Percentiles rank a stretch among this genome's conserved stretches.
Evolutionary conservation across 305 asterid genomes (phyloP).

Genomic region (Fraxinus sp.): DNA sequence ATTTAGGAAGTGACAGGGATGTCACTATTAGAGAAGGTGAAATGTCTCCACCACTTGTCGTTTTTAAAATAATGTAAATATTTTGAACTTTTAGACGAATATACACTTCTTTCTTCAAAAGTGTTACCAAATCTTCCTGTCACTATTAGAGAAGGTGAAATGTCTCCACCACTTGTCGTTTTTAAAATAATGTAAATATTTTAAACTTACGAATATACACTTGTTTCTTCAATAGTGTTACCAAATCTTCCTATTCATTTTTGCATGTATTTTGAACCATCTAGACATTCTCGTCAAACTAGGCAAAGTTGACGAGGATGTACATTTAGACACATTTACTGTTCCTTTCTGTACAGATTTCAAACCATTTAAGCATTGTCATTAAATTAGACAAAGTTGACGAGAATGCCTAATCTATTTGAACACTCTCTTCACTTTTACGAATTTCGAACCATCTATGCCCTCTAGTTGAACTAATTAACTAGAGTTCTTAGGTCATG

Average conservation of each 20-base stretch:
- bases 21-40: no score
- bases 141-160: no score
- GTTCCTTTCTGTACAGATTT: not conserved
- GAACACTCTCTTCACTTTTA: not conserved
- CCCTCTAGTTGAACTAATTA: not conserved
- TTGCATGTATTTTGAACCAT: not conserved
- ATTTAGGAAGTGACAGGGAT: no score
- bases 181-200: no score
- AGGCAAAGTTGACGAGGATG: not conserved
- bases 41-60: no score
- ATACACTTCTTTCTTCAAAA: no score
- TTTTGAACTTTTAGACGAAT: no score
- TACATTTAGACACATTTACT: not conserved
- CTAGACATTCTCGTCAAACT: not conserved
- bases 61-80: no score
- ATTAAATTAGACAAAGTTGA: not conserved
- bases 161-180: no score
- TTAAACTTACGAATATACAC: no score
- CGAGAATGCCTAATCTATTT: not conserved
- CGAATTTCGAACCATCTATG: not conserved
- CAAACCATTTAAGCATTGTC: not conserved
- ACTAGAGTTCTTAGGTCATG: not conserved
- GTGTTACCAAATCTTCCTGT: no score
- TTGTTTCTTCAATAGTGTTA: no score
- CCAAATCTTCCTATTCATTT: not conserved